Base-by-base conservation (phyloP, 2,329 filamentous ascomycete genomes). In the Apiospora malaysiana region DNA sequence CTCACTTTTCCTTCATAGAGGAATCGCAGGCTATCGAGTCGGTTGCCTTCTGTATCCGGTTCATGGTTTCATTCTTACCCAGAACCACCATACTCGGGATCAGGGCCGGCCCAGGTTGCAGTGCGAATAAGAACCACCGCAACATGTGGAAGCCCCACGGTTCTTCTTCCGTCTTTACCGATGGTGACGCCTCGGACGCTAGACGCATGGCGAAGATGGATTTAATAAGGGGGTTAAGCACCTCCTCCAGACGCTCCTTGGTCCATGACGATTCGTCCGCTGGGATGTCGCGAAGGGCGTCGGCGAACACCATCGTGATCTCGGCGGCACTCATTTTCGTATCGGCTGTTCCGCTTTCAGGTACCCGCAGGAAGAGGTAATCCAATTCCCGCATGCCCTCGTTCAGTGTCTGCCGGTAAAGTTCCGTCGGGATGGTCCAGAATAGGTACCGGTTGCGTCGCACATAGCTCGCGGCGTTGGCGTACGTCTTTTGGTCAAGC, bases 91-190 rank as follows among this genome's bases (percentile, higher is more conserved):
- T 75, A 68, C 70, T 75, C 6, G 71, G 71, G 21, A 76, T 67
- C 42, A 79, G 37, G 23, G 72, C 70, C 45, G 77, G 76, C 3
- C 79, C 79, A 4, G 74, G 70, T 40, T 68, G 45, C 45, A 70
- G 70, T 27, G 75, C 79, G 12, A 56, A 71, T 3, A 80, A 5
- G 25, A 77, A 70, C 78, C 78, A 80, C 37, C 79, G 75, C 51
- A 79, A 69, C 46, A 79, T 71, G 25, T 75, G 73, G 72, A 75
- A 78, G 9, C 78, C 78, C 75, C 76, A 78, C 42, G 43, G 25
- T 40, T 74, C 65, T 25, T 70, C 45, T 74, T 59, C 32, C 69
- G 16, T 45, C 42, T 45, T 14, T 4, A 14, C 16, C 42, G 42
- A 9, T 9, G 12, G 16, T 14, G 42, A 45, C 40, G 46, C n/a